phyloP scores from a whole-genome alignment of 371 early-diverging fungal genomes.

The Mucor indicus region DNA sequence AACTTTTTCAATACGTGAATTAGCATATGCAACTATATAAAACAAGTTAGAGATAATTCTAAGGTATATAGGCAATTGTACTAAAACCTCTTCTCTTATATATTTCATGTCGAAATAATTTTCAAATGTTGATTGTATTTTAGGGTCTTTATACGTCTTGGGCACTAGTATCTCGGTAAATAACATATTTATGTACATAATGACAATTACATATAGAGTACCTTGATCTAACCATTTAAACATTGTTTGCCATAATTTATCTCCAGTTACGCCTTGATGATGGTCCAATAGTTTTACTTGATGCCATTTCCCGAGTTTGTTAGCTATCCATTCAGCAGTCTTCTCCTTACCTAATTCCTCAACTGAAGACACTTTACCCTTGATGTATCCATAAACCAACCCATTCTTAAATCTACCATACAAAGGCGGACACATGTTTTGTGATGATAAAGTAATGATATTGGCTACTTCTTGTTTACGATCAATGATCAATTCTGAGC shows the following conservation, averaged over 20 bases:
- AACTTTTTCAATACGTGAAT: conserved; percentile 53
- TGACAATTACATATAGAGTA: conserved; percentile 18
- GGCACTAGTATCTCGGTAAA: conserved; percentile 69
- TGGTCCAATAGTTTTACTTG: conserved; percentile 44
- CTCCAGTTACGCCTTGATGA: no score
- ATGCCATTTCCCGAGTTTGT: conserved; percentile 82
- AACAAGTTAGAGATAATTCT: background rate
- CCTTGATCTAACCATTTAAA: conserved; percentile 79
- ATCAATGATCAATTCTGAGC: conserved; percentile 86
- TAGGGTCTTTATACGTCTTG: conserved; percentile 53
- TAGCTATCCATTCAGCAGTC: conserved; percentile 75
- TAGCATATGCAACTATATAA: conserved; percentile 50
- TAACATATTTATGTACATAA: no score
- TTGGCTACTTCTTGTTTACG: conserved; percentile 88
- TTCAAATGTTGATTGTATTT: conserved; percentile 60
- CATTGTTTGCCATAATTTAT: conserved; percentile 76
- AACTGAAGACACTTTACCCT: conserved; percentile 68
- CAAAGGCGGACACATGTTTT: conserved; percentile 76
- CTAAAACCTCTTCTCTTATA: conserved; percentile 50
- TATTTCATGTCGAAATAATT: conserved; percentile 54
- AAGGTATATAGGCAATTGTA: background rate
- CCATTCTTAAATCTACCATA: conserved; percentile 89
- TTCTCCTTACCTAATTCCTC: conserved; percentile 71
- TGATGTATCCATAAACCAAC: conserved; percentile 86
- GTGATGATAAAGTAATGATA: conserved; percentile 69